Conservation (phyloP, 495 filamentous ascomycete species). For the Penicillium samsonianum region DNA sequence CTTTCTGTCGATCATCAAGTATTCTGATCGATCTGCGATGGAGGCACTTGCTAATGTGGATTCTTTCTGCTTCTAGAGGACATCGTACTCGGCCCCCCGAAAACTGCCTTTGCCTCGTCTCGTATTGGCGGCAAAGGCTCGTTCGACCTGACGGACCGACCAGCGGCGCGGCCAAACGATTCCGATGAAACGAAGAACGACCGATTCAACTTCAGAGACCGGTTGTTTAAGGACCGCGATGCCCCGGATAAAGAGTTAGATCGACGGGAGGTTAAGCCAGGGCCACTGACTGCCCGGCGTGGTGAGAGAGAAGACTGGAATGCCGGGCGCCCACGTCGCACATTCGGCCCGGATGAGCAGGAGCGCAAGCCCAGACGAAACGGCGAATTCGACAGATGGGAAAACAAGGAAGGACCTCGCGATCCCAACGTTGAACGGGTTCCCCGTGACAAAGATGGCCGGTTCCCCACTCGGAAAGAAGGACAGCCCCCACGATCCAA, state of each 20-base stretch:
- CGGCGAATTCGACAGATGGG: constrained; percentile 65
- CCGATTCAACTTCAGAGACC: constrained; percentile 62
- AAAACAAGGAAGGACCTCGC: constrained; percentile 42
- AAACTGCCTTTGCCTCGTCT: constrained; percentile 82
- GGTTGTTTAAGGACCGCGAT: constrained; percentile 51
- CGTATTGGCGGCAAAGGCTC: constrained; percentile 55
- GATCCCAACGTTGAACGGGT: constrained; percentile 51
- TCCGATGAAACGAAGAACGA: constrained; percentile 53
- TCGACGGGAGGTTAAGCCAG: constrained; percentile 43
- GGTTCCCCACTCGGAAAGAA: constrained; percentile 51
- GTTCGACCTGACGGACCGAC: constrained; percentile 51
- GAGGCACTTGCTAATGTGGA: constrained; percentile 21
- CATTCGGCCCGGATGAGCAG: constrained; percentile 55
- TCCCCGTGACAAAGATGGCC: constrained; percentile 43
- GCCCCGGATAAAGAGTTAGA: constrained; percentile 45
- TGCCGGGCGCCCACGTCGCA: constrained; percentile 53
- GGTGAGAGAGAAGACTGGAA: constrained; percentile 62
- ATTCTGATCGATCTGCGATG: constrained; percentile 11
- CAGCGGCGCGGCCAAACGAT: constrained; percentile 49
- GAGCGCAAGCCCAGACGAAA: constrained; percentile 56
- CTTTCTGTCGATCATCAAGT: background rate
- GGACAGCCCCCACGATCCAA: constrained; percentile 47
- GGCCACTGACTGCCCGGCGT: constrained; percentile 44
- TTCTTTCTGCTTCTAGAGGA: constrained; percentile 58
- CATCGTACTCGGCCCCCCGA: constrained; percentile 86